Evolutionary conservation across 352 stramenopile genomes (phyloP), one percentile per base, ranked within the genome.

Genomic region (Pythium guiyangense): DNA sequence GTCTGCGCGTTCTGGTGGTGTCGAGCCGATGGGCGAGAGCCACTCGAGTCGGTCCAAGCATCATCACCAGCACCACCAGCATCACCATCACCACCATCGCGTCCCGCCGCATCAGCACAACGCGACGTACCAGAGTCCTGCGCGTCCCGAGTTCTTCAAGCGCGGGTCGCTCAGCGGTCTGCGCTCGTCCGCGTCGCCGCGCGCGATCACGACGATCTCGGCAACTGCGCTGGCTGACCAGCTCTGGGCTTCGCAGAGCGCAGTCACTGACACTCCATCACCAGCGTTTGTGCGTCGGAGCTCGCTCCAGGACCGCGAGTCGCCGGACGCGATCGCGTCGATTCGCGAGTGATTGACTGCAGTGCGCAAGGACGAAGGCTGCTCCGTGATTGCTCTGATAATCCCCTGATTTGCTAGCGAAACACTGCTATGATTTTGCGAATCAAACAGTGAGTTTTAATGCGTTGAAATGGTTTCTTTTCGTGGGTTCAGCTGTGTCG

Each of bases 241-340:
- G 50, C 50, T 56, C 35, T 56, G 25, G 35, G 50, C 50, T 9
- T 48, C 50, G 18, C 25, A 26, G 6, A 18, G 11, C 4, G 35
- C 17, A 15, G 4, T 26, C 6, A 22, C 37, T 22, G 34, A 25
- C 22, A 9, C 31, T 15, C 1, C 31, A 20, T 37, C 47, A 12
- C 47, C 26, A 6, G 47, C 31, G 47, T 55, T 35, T 20, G 6
- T 55, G 49, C 50, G 50, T 25, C 22, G 37, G 22, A 34, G 37
- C 17, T 39, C 27, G 47, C 31, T 37, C 31, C 31, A 37, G 31
- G 31, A 34, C 29, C 29, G 29, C 29, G 29, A 34, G 29, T 9
- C 29, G 29, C 29, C 4, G 8, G 29, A 37, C 31, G 31, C 31
- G 4, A 37, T 37, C 12, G 31, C 31, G 31, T 37, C 31, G 31